phyloP scores from a whole-genome alignment of 345 rosid genomes.

The Acer negundo region DNA sequence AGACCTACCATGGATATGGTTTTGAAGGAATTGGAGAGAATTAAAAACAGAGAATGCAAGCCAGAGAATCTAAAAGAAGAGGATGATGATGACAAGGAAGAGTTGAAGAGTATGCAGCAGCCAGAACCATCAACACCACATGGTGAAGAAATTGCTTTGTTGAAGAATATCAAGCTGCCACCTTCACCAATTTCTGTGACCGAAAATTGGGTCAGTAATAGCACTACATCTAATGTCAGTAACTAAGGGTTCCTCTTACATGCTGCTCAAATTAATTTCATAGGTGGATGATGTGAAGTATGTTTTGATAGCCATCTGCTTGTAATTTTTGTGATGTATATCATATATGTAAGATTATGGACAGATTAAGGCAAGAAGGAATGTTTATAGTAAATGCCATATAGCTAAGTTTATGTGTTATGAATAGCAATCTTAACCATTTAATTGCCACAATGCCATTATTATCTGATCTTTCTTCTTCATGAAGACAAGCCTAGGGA shows the following conservation, averaged over 20 bases:
- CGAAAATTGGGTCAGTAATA: slow-evolving; percentile 47
- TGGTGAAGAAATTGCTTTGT: slow-evolving; percentile 32
- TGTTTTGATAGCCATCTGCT: not conserved
- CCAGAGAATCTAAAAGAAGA: slow-evolving; percentile 9
- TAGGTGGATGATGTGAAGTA: not conserved
- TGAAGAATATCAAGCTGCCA: slow-evolving; percentile 32
- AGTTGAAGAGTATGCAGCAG: slow-evolving; percentile 2
- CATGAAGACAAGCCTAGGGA: too few species aligned
- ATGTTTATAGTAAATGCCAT: too few species aligned
- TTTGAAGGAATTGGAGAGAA: slow-evolving; percentile 41
- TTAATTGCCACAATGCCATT: too few species aligned
- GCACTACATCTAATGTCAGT: slow-evolving; percentile 44
- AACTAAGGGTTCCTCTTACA: slow-evolving; percentile 10
- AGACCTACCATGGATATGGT: slow-evolving; percentile 58
- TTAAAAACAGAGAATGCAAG: slow-evolving; percentile 31
- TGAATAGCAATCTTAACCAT: too few species aligned
- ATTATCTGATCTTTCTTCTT: too few species aligned
- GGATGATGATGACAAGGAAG: slow-evolving; percentile 9
- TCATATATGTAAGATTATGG: too few species aligned
- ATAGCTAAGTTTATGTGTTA: too few species aligned
- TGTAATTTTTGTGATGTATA: too few species aligned
- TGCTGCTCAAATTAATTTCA: not conserved
- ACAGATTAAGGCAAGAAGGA: too few species aligned
- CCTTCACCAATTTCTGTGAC: slow-evolving; percentile 66
- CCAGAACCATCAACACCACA: slow-evolving; percentile 41